Percentiles rank a stretch among this genome's conserved stretches.
Evolutionary conservation across 1,284 basidiomycete genomes (phyloP).

Genomic region (Ustilago crameri): DNA sequence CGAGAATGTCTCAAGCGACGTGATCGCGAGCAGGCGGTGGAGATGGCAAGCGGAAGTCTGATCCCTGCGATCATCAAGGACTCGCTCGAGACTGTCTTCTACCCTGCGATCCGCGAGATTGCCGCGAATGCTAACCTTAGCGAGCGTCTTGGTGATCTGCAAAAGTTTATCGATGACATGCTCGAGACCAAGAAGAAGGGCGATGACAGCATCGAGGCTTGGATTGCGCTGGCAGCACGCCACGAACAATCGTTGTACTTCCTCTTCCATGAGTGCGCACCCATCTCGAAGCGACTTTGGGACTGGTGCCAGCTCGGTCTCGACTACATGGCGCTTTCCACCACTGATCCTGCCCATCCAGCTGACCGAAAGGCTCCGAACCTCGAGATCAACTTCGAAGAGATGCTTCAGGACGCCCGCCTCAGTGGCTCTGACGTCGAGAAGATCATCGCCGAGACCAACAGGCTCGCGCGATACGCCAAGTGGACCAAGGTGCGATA

Average conservation of each 20-base stretch:
- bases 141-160: conserved; percentile 61
- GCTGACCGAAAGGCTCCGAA: conserved; percentile 59
- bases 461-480: conserved; percentile 52
- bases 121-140: conserved; percentile 54
- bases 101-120: conserved; percentile 55
- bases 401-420: conserved; percentile 61
- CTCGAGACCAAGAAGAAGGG: conserved; percentile 55
- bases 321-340: conserved; percentile 65
- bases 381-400: conserved; percentile 66
- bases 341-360: conserved; percentile 63
- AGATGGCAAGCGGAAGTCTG: conserved; percentile 57
- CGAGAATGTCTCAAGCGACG: conserved; percentile 61
- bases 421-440: conserved; percentile 59
- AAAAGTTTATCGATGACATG: conserved; percentile 63
- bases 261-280: conserved; percentile 62
- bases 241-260: conserved; percentile 66
- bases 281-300: conserved; percentile 59
- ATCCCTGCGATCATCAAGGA: conserved; percentile 64
- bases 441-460: conserved; percentile 56
- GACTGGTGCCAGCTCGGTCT: conserved; percentile 60
- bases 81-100: conserved; percentile 60
- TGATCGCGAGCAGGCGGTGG: conserved; percentile 62
- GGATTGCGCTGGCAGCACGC: conserved; percentile 60
- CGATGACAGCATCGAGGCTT: conserved; percentile 54
- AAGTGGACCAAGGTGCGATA: conserved; percentile 66